Base-by-base conservation (phyloP, 2,329 filamentous ascomycete species). In the Lachnellula occidentalis region DNA sequence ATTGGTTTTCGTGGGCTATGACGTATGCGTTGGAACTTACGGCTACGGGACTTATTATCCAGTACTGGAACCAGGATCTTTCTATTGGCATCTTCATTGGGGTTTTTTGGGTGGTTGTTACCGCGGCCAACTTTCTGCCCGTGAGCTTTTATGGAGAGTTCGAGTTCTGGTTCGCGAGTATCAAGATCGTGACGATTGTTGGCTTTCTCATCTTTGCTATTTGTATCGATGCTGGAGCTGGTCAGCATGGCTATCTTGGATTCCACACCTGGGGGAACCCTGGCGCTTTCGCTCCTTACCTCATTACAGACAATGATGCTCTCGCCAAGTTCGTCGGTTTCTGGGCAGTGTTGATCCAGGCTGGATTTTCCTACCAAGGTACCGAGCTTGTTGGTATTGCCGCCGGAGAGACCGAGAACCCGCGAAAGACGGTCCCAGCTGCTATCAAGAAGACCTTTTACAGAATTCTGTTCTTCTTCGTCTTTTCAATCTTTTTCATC, bases 121-220 rank as follows among this genome's bases (percentile, higher is more conserved):
- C 84, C 0, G 74, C 75, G 1, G 67, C 86, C 65, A 91, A 92
- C 70, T 82, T 88, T 67, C 69, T 91, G 36, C 86, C 87, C 2
- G 82, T 92, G 45, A 79, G 80, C 49, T 82, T 83, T 61, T 92
- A 89, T 61, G 88, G 87, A 39, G 86, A 92, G 66, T 75, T 89
- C 27, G 89, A 92, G 68, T 89, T 91, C 71, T 90, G 85, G 80
- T 83, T 92, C 62, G 84, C 86, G 5, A 81, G 77, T 54, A 82
- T 92, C 75, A 92, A 92, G 71, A 86, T 92, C 53, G 64, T 90
- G 48, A 88, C 87, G 27, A 81, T 91, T 39, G 51, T 88, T 43
- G 87, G 87, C 42, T 89, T 91, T 73, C 79, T 89, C 74, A 84
- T 92, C 66, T 88, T 91, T 63, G 82, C 79, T 60, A 86, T 90